Evolutionary conservation across 371 early-diverging fungal genomes (phyloP), one percentile per base, ranked within the genome.

Genomic region (Zychaea mexicana): DNA sequence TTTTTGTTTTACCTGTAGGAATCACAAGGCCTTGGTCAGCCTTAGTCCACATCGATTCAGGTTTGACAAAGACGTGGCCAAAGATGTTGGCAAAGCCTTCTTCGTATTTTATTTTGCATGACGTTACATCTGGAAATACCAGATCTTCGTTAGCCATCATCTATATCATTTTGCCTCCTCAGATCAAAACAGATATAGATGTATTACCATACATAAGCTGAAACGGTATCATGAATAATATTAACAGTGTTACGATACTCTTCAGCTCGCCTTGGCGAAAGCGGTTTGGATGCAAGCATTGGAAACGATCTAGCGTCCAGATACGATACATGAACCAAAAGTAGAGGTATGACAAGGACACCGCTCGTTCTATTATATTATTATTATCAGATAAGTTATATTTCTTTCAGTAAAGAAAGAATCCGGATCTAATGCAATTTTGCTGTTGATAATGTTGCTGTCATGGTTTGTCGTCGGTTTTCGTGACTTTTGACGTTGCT

Each of bases 201-300:
- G 4, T 36, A n/a, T 32, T 77, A 73, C 81, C 81, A 64, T 81
- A 83, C 65, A 73, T 70, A 49, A 79, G 55, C 68, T 77, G 79
- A 64, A 79, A 81, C n/a, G 81, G 81, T 76, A 83, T 68, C 72
- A 77, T 72, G 19, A 83, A 65, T 27, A 78, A 31, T 60, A 81
- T 67, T 39, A 83, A 60, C 15, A 77, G 19, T 9, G 83, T 81
- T 30, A 81, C 76, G 12, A 81, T 76, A 22, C 78, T 74, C 61
- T 83, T 83, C 21, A 83, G 57, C 42, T 83, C 83, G 9, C 81
- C 81, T 60, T 77, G 71, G 28, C 67, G 66, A 53, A 81, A 71
- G n/a, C 71, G 68, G 26, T 65, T 70, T 12, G 70, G 73, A 21
- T 60, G 59, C 28, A 81, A 55, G 33, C 81, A 81, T 61, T 61